Evolutionary conservation across 768 basidiomycete genomes (phyloP).

Genomic region (Rickenella mellea): DNA sequence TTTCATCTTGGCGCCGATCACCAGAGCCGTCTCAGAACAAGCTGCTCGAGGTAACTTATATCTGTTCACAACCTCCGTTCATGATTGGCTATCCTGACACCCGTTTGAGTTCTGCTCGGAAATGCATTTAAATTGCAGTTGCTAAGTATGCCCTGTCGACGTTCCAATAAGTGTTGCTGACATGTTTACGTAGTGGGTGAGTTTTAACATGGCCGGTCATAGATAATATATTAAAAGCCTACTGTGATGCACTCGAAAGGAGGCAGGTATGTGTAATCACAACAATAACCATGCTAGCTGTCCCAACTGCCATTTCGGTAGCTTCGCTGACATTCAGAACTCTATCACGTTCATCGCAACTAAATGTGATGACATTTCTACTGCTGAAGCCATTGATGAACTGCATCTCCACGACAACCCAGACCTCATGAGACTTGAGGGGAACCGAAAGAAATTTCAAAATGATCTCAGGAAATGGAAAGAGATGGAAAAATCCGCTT

Average conservation of each 20-base stretch:
- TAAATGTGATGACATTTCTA: slow-evolving; percentile 57
- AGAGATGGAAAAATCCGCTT: slow-evolving; percentile 27
- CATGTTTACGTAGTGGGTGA: slow-evolving; percentile 34
- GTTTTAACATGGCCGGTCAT: slow-evolving; percentile 9
- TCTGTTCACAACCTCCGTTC: too few species aligned
- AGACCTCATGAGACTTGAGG: slow-evolving; percentile 41
- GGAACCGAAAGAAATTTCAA: slow-evolving; percentile 28
- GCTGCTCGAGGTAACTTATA: slow-evolving; percentile 40
- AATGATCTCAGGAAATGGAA: slow-evolving; percentile 29
- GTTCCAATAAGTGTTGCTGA: too few species aligned
- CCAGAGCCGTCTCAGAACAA: slow-evolving; percentile 54
- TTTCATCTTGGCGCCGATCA: slow-evolving; percentile 61
- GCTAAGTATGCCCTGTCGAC: slow-evolving; percentile 26
- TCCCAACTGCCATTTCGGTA: too few species aligned
- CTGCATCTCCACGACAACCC: slow-evolving; percentile 42
- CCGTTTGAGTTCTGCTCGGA: slow-evolving; percentile 40
- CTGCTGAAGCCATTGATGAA: slow-evolving; percentile 43
- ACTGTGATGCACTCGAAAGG: too few species aligned
- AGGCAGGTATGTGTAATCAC: too few species aligned
- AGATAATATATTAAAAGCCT: too few species aligned
- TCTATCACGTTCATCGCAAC: slow-evolving; percentile 58
- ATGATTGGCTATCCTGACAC: not conserved
- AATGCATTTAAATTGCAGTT: slow-evolving; percentile 57
- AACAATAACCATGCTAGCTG: too few species aligned
- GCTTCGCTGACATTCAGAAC: slow-evolving; percentile 37